These are phyloP conservation scores for Groenewaldozyma tartarivorans DNA, from an alignment of 805 yeast species.

Conservation along the genomic window DNA sequence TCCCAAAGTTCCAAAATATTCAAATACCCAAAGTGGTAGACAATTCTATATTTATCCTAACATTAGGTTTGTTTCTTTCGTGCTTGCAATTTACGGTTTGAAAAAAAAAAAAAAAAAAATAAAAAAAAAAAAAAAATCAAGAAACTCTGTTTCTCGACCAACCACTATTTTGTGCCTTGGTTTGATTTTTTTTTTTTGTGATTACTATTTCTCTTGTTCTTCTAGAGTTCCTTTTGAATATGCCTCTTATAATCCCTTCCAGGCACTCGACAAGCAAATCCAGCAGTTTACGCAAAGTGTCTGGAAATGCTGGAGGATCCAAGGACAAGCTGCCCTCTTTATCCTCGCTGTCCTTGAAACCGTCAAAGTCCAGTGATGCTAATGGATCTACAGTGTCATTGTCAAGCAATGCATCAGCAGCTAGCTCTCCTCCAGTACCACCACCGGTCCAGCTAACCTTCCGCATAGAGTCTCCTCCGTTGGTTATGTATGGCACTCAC, in stretches of 20 bases:
- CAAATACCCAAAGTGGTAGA: too few relatives aligned
- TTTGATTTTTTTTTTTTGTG: too few relatives aligned
- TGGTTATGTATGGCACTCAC: conserved; percentile 73
- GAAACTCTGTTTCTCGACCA: too few relatives aligned
- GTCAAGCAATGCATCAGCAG: conserved; percentile 3
- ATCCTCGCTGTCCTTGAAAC: background rate
- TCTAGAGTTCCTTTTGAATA: too few relatives aligned
- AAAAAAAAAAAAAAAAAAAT: too few relatives aligned
- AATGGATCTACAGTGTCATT: conserved; percentile 2
- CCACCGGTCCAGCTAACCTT: conserved; percentile 31
- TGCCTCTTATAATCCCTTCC: background rate
- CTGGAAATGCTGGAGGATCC: background rate
- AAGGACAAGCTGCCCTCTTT: background rate
- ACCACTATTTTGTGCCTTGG: too few relatives aligned
- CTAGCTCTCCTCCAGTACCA: conserved; percentile 9
- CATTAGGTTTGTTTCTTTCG: too few relatives aligned
- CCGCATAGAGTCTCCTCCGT: conserved; percentile 82
- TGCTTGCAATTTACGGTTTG: too few relatives aligned
- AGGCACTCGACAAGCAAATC: background rate
- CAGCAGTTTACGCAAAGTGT: background rate
- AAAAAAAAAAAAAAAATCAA: too few relatives aligned
- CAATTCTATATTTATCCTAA: too few relatives aligned
- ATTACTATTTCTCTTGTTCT: too few relatives aligned
- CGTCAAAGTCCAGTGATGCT: background rate
- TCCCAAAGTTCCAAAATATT: too few relatives aligned